These are phyloP conservation scores for Calonectria hongkongensis DNA, from an alignment of 2,329 filamentous ascomycete species.

Conservation along the genomic window DNA sequence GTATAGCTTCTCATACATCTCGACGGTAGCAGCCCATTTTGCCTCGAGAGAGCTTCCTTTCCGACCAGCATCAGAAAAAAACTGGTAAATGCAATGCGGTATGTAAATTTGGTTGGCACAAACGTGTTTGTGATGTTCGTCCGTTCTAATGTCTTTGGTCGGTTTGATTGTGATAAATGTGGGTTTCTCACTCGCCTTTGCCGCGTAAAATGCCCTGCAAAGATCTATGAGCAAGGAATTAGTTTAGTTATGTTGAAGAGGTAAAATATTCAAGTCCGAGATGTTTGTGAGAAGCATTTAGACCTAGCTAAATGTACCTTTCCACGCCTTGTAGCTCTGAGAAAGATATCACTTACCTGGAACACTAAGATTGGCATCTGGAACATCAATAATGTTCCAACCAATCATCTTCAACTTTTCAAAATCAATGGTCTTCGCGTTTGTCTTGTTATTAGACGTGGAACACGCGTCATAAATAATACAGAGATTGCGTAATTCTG, in stretches of 20 bases:
- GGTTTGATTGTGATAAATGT: not conserved
- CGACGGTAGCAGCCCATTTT: not conserved
- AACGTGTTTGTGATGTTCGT: not conserved
- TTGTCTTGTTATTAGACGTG: not conserved
- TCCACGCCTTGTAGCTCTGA: no score
- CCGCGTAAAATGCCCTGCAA: not conserved
- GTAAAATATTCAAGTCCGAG: no score
- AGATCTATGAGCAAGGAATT: not conserved
- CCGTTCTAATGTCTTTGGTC: not conserved
- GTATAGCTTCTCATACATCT: not conserved
- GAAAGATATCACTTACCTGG: not conserved
- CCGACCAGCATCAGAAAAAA: not conserved
- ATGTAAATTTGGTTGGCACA: not conserved
- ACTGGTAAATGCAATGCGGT: not conserved
- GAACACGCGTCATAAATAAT: not conserved
- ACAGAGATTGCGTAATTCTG: not conserved
- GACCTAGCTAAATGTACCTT: no score
- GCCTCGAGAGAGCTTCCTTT: not conserved
- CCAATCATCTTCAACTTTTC: not conserved
- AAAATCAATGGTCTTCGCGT: not conserved
- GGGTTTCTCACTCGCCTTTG: not conserved
- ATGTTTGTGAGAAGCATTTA: no score
- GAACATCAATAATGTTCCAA: not conserved
- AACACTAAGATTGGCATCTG: not conserved
- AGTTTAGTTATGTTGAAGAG: not conserved